Evolutionary conservation across 1,284 basidiomycete genomes (phyloP), one percentile per base, ranked within the genome.

Genomic region (Pascua sp.): DNA sequence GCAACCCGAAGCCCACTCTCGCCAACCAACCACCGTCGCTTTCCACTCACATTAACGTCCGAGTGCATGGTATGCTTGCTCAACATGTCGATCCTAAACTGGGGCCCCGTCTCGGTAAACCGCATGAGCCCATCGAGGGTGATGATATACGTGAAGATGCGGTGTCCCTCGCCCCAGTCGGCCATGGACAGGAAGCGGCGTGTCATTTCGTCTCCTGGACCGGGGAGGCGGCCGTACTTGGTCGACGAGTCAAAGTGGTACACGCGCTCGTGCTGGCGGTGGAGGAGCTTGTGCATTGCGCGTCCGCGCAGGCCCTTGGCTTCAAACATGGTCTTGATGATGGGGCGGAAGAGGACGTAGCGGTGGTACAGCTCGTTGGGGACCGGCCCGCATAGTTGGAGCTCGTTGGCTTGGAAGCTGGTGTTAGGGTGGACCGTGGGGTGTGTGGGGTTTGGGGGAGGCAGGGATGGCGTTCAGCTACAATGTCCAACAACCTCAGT

Each of bases 1-100:
- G 17, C 24, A 4, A 10, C 16, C n/a, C 5, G 1, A 9, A 15
- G n/a, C n/a, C n/a, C n/a, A n/a, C n/a, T n/a, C n/a, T n/a, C n/a
- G n/a, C n/a, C 8, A 32, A 2, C 17, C 47, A 39, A 36, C 17
- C 8, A 2, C 12, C 24, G 24, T 24, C 17, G 9, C 24, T 32
- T 7, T 32, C 11, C 15, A 69, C 70, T 67, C 55, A 73, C 70
- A n/a, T 79, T 70, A 12, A 80, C 79, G 62, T 81, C 78, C 38
- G 80, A 77, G 65, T 82, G 81, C 80, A 81, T 81, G n/a, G 78
- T 79, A 62, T 82, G 81, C 61, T 82, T 82, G 67, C 76, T 79
- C 39, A 82, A 69, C 56, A 81, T 67, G 54, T 80, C 78, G 52
- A 81, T 79, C 2, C 79, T 74, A 63, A 82, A 80, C 66, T 81